Percentiles rank a stretch among this genome's conserved stretches.
These are phyloP conservation scores for Ogataea allantospora DNA, from an alignment of 805 yeast genomes.

Conservation along the genomic window DNA sequence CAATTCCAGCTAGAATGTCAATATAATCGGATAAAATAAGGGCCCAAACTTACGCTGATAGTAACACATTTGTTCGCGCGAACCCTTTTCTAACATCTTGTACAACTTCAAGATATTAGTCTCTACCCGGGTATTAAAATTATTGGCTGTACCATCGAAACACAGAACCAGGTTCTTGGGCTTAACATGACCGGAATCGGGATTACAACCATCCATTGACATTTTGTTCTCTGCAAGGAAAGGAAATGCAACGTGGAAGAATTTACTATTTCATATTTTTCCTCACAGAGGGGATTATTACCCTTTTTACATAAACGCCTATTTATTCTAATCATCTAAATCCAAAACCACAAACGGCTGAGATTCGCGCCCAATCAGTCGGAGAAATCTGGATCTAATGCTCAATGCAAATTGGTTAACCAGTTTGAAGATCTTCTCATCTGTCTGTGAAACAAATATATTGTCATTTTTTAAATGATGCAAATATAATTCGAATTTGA, in stretches of 20 bases:
- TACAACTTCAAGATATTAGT: slow-evolving; percentile 55
- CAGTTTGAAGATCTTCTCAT: slow-evolving; percentile 20
- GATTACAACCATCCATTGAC: slow-evolving; percentile 8
- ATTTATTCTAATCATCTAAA: slow-evolving; percentile 6
- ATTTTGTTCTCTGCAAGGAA: slow-evolving; percentile 8
- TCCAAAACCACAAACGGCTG: slow-evolving; percentile 8
- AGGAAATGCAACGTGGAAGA: slow-evolving; percentile 1
- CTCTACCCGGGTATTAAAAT: slow-evolving; percentile 54
- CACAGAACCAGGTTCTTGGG: slow-evolving; percentile 51
- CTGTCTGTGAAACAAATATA: slow-evolving; percentile 24
- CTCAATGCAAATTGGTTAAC: slow-evolving; percentile 17
- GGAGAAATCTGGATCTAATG: slow-evolving; percentile 2
- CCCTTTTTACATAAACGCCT: slow-evolving; percentile 1
- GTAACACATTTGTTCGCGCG: slow-evolving; percentile 49
- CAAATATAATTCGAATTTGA: slow-evolving; percentile 52
- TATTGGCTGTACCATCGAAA: slow-evolving; percentile 62
- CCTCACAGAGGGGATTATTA: background rate
- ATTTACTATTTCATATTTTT: too few relatives aligned
- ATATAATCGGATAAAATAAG: background rate
- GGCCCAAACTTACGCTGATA: slow-evolving; percentile 46
- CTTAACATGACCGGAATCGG: background rate
- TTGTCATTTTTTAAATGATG: slow-evolving; percentile 30
- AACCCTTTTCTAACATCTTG: slow-evolving; percentile 47
- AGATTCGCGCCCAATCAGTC: slow-evolving; percentile 1
- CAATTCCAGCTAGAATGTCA: slow-evolving; percentile 50